phyloP scores from a whole-genome alignment of 148 eudicot species.

The Cornus florida region DNA sequence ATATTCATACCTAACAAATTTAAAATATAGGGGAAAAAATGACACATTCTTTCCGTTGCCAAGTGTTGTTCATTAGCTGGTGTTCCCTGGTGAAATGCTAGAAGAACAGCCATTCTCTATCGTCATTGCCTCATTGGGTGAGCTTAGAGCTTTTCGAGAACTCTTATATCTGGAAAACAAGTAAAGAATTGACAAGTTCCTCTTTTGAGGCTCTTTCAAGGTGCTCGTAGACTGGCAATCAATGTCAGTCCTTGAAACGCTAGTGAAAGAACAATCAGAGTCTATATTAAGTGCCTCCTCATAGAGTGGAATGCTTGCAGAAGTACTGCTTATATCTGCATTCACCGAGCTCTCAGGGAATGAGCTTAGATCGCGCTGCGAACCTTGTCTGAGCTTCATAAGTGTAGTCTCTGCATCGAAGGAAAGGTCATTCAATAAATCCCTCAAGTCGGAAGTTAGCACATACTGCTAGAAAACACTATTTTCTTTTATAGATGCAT shows the following conservation, averaged over 20 bases:
- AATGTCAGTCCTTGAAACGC: slow-evolving; percentile 12
- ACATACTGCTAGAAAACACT: background rate
- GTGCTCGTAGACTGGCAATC: slow-evolving; percentile 25
- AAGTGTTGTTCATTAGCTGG: background rate
- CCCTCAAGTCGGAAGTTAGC: background rate
- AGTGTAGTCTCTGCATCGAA: slow-evolving; percentile 59
- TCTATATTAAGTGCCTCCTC: slow-evolving; percentile 6
- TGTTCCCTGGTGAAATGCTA: background rate
- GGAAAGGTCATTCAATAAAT: background rate
- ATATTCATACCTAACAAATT: background rate
- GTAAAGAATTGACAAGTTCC: slow-evolving; percentile 25
- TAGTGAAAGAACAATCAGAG: slow-evolving; percentile 19
- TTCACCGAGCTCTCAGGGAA: slow-evolving; percentile 11
- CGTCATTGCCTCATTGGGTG: slow-evolving; percentile 3
- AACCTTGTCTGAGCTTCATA: slow-evolving; percentile 69
- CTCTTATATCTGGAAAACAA: slow-evolving; percentile 32
- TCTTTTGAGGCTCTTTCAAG: slow-evolving; percentile 16
- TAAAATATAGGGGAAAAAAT: background rate
- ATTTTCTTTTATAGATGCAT: background rate
- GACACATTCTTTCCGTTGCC: background rate
- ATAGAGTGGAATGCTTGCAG: background rate
- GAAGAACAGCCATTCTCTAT: slow-evolving; percentile 17
- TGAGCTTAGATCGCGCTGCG: slow-evolving; percentile 30
- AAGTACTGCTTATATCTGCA: slow-evolving; percentile 7
- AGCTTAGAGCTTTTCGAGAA: slow-evolving; percentile 11